Evolutionary conservation across 345 rosid species (phyloP).

Genomic region (Isatis tinctoria): DNA sequence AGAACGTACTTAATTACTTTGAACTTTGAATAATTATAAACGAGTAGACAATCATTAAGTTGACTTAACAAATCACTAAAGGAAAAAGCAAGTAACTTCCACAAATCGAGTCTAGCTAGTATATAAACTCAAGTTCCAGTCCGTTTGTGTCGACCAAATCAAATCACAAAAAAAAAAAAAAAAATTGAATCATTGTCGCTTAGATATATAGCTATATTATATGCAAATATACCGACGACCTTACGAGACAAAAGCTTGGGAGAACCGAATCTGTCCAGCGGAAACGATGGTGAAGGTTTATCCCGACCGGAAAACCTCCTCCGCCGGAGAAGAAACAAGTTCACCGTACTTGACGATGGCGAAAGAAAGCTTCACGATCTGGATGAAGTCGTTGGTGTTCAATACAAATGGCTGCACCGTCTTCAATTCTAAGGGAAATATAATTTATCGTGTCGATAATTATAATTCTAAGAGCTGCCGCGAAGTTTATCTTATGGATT

Average conservation of each 20-base stretch:
- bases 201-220: neutral
- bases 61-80: conserved; percentile 23
- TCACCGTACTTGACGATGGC: conserved; percentile 40
- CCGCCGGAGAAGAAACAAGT: neutral
- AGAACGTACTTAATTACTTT: conserved; percentile 6
- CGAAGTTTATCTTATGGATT: conserved; percentile 60
- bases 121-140: conserved; percentile 11
- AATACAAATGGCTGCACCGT: conserved; percentile 61
- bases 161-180: neutral
- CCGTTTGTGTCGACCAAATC: conserved; percentile 12
- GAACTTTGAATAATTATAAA: neutral
- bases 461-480: conserved; percentile 40
- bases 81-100: conserved; percentile 23
- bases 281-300: conserved; percentile 27
- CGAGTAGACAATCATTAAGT: conserved; percentile 6
- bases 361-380: conserved; percentile 52
- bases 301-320: conserved; percentile 6
- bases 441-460: conserved; percentile 63
- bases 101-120: neutral
- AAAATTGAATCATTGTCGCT: neutral
- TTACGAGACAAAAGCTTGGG: conserved; percentile 31
- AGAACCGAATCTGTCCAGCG: conserved; percentile 26
- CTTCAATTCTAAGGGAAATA: conserved; percentile 45
- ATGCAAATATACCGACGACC: conserved; percentile 31
- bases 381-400: conserved; percentile 65